These are phyloP conservation scores for Dunaliella primolecta DNA, from an alignment of 139 green algal species.

Conservation along the genomic window DNA sequence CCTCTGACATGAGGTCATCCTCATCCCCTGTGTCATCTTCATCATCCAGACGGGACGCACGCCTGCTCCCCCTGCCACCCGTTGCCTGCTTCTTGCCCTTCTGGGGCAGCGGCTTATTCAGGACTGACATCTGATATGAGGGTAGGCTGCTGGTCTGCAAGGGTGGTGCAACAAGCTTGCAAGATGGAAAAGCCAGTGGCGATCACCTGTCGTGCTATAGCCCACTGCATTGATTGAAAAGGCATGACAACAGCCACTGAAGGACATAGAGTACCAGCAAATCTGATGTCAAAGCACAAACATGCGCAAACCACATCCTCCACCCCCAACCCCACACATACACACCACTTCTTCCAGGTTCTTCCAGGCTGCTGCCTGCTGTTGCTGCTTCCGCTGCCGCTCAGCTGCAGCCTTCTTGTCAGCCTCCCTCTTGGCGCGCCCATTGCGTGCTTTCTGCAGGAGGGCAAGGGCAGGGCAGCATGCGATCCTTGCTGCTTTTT, in stretches of 20 bases:
- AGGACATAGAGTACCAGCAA: not conserved
- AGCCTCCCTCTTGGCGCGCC: not conserved
- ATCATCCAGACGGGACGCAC: not conserved
- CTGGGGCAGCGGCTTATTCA: not conserved
- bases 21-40: not conserved
- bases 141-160: not conserved
- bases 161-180: not conserved
- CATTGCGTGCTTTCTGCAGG: not conserved
- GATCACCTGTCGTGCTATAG: not conserved
- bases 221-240: too few species aligned
- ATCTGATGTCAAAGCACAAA: too few species aligned
- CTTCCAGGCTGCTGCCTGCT: not conserved
- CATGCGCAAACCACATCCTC: too few species aligned
- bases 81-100: not conserved
- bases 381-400: not conserved
- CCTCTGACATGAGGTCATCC: not conserved
- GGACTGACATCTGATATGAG: not conserved
- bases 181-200: not conserved
- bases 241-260: not conserved
- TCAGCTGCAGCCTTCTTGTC: not conserved
- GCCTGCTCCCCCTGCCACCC: not conserved
- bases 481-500: not conserved
- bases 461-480: not conserved
- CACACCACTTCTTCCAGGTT: not conserved
- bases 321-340: not conserved